phyloP scores from a whole-genome alignment of 805 yeast species.

The Wickerhamiella australiensis region DNA sequence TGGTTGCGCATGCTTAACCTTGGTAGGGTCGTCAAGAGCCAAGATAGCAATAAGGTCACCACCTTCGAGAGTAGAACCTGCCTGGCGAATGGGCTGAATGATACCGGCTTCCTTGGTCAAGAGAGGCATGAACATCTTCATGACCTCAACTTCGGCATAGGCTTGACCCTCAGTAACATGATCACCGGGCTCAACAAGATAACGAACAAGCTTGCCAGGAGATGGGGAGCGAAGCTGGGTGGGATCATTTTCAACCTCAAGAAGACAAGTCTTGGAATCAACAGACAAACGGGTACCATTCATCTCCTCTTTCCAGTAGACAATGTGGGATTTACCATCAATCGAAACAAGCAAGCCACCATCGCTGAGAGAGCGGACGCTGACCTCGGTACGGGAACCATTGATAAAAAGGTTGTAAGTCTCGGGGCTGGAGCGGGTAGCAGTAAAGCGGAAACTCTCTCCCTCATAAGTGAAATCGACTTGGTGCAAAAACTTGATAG shows the following conservation, averaged over 20 bases:
- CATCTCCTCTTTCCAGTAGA: conserved; percentile 97
- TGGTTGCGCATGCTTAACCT: conserved; percentile 92
- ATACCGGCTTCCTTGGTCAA: conserved; percentile 88
- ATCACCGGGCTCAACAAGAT: conserved; percentile 89
- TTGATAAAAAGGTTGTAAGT: conserved; percentile 81
- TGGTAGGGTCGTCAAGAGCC: conserved; percentile 90
- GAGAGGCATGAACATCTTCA: conserved; percentile 99
- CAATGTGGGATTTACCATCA: conserved; percentile 87
- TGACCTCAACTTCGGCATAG: conserved; percentile 96
- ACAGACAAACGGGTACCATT: conserved; percentile 90
- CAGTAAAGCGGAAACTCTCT: conserved; percentile 83
- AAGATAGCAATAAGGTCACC: conserved; percentile 95
- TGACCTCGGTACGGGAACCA: conserved; percentile 81
- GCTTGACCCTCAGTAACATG: conserved; percentile 86
- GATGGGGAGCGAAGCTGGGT: conserved; percentile 98
- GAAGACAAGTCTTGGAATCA: conserved; percentile 84
- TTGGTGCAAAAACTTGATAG: conserved; percentile 77
- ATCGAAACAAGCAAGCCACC: conserved; percentile 84
- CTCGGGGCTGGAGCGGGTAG: conserved; percentile 81
- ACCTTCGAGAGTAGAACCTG: conserved; percentile 92
- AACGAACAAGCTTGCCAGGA: conserved; percentile 94
- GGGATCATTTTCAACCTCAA: conserved; percentile 95
- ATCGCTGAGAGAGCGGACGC: conserved; percentile 79
- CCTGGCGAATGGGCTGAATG: conserved; percentile 88
- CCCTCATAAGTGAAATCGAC: conserved; percentile 95